Conservation (phyloP, 2,329 filamentous ascomycete genomes). For the Fusarium sp. region DNA sequence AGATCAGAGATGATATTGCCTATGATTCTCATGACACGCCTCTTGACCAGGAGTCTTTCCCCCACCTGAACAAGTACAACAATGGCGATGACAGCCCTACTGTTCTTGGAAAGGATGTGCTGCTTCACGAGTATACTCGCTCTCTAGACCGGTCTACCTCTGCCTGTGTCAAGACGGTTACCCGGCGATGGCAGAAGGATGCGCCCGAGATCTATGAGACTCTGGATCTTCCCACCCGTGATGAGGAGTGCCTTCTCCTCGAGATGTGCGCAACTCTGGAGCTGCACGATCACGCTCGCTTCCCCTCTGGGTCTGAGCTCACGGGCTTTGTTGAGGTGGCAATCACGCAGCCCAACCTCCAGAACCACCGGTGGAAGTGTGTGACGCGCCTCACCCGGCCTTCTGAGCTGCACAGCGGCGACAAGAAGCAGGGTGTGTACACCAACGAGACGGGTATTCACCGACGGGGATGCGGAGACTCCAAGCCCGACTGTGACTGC, state of each 20-base stretch:
- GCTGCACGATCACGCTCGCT: slow-evolving; percentile 67
- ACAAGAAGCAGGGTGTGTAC: slow-evolving; percentile 58
- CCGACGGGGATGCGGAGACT: slow-evolving; percentile 63
- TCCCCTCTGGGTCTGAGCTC: slow-evolving; percentile 70
- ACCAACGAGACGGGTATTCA: slow-evolving; percentile 66
- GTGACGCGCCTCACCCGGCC: slow-evolving; percentile 70
- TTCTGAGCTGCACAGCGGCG: slow-evolving; percentile 63
- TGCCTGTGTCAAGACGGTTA: slow-evolving; percentile 65
- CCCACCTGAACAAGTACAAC: slow-evolving; percentile 66
- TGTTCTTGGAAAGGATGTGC: slow-evolving; percentile 62
- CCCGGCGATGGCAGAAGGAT: slow-evolving; percentile 67
- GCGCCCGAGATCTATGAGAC: slow-evolving; percentile 68
- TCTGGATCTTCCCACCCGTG: slow-evolving; percentile 60
- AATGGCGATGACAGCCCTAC: slow-evolving; percentile 65
- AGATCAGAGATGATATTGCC: slow-evolving; percentile 61
- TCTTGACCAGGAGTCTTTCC: slow-evolving; percentile 62
- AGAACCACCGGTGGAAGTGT: slow-evolving; percentile 71
- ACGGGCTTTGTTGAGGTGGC: slow-evolving; percentile 70
- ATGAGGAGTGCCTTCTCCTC: slow-evolving; percentile 67
- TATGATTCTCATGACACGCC: slow-evolving; percentile 58
- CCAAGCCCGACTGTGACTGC: slow-evolving; percentile 64
- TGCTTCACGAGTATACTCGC: slow-evolving; percentile 71
- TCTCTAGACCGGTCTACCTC: slow-evolving; percentile 67
- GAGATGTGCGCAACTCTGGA: slow-evolving; percentile 73
- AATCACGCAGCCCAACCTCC: slow-evolving; percentile 65